Evolutionary conservation across 306 rosid genomes (phyloP), one percentile per base, ranked within the genome.

Genomic region (Inga oerstediana): DNA sequence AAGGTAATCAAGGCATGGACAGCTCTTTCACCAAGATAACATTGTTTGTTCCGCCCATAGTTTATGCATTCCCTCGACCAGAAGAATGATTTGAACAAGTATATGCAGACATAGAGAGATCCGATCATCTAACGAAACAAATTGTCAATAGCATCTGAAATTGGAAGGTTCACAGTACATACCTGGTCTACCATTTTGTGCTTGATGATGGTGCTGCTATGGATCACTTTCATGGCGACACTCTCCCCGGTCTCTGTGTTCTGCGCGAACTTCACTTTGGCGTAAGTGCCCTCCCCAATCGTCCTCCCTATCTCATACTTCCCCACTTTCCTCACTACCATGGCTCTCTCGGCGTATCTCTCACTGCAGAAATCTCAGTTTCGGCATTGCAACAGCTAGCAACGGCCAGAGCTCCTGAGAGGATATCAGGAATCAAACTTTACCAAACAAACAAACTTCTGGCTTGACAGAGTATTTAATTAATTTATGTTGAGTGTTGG

Each of bases 181-280:
- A 85, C 88, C 88, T 86, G 88, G 46, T 85, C 98, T 70, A 90
- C 89, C 97, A 94, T 94, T 89, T 92, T 94, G 91, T 90, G 98
- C 85, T 91, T 92, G 89, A 94, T 85, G 76, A 94, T 92, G 80
- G 97, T 87, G 76, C 84, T 87, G 22, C 98, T 97, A 78, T 94
- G 97, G 79, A 94, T 92, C 0, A 94, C 79, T 82, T 94, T 94
- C 97, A 94, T 91, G 76, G 97, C 98, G 56, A 94, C 97, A 75
- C 98, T 94, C 91, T 92, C 97, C 27, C 98, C 97, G 16, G 94
- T 91, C 87, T 94, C 97, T 1, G 98, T 92, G 86, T 94, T 94
- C 85, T 92, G 97, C 19, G 96, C 98, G 45, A 94, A 94, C 88
- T 94, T 94, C 2, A 92, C 97, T 88, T 94, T 92, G 0, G 97